Conservation (phyloP, 1,139 yeast genomes). For the Geotrichum australiense region DNA sequence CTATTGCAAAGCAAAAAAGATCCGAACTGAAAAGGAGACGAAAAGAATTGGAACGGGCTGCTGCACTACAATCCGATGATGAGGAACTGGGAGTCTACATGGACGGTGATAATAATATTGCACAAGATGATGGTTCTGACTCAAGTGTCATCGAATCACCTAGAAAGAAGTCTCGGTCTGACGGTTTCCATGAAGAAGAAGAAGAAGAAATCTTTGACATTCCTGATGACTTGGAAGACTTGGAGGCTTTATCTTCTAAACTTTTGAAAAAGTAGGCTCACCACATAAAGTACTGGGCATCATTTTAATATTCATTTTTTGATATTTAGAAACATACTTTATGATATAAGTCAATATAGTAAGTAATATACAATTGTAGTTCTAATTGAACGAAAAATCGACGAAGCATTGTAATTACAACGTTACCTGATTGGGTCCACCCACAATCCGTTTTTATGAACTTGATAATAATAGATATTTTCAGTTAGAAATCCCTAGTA, state of each 20-base stretch:
- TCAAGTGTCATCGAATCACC: slow-evolving; percentile 18
- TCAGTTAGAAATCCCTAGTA: no score
- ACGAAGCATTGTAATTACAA: no score
- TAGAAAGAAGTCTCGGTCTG: slow-evolving; percentile 1
- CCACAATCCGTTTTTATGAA: no score
- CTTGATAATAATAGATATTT: no score
- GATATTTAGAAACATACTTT: no score
- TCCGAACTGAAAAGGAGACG: slow-evolving; percentile 86
- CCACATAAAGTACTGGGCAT: neutral
- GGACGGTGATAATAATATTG: slow-evolving; percentile 37
- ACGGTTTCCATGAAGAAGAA: slow-evolving; percentile 21
- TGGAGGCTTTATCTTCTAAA: slow-evolving; percentile 81
- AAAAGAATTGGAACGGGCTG: slow-evolving; percentile 63
- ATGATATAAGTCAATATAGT: no score
- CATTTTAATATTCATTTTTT: no score
- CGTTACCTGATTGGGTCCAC: no score
- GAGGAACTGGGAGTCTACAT: slow-evolving; percentile 42
- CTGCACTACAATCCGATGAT: slow-evolving; percentile 38
- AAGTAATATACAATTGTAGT: no score
- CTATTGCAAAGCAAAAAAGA: slow-evolving; percentile 71
- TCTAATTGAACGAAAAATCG: no score
- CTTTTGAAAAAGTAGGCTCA: slow-evolving; percentile 36
- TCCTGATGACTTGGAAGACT: slow-evolving; percentile 86
- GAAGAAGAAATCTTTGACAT: slow-evolving; percentile 50
- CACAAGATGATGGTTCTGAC: slow-evolving; percentile 24